Base-by-base conservation (phyloP, 2,329 filamentous ascomycete species). In the Madurella mycetomatis region DNA sequence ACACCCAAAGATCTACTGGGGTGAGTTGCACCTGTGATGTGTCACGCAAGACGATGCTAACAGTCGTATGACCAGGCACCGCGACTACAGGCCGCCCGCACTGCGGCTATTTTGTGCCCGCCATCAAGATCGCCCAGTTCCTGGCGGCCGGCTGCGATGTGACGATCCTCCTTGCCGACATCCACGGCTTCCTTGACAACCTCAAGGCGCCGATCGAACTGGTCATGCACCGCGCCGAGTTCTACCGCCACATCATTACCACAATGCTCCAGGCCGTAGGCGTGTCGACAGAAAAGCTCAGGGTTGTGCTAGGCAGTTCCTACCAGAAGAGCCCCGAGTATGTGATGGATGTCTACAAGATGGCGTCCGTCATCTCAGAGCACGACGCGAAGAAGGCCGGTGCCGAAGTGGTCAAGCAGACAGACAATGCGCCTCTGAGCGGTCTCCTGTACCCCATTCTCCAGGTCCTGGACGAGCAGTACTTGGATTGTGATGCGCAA, bases 371-470 rank as follows among this genome's bases (percentile, higher is more conserved):
- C 50, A 82, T 87, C 5, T 86, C 85, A 13, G 84, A 91, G 72
- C 84, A 92, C 67, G 85, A 94, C 66, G 90, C 91, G 15, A 90
- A 91, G 72, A 94, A 90, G 72, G 92, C 92, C 0, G 92, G 92
- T 40, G 88, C 90, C 1, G 94, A 97, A 72, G 84, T 97, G 8
- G 92, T 99, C 61, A 97, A 97, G 79, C 91, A 97, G 75, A 84
- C 87, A 3, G 81, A 83, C 53, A 91, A 92, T 65, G 83, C 87
- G 9, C 82, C 87, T 2, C 69, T 95, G 51, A 84, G 81, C 53
- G 89, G 88, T 1, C 77, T 92, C 12, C 80, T 92, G 58, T 95
- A 95, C 76, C 89, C 90, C 1, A 78, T 95, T 46, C 85, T 99
- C 73, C 94, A 97, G 73, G 88, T 88, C 1, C 76, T 97, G 45